Evolutionary conservation across 352 stramenopile genomes (phyloP), one percentile per base, ranked within the genome.

Genomic region (Phytophthora macrochlamydospora): DNA sequence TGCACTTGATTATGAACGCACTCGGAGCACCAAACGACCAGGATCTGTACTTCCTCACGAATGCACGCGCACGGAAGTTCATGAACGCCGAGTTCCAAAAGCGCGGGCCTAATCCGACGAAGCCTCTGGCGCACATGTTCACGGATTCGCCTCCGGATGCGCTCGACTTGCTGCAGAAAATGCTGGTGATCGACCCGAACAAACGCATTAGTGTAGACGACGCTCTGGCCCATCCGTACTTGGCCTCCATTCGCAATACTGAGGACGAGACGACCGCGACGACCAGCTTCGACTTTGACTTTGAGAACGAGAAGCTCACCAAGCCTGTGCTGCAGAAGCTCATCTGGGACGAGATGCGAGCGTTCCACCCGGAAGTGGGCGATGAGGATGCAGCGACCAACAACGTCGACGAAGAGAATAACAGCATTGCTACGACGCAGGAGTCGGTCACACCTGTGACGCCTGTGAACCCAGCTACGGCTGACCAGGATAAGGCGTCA

Each of bases 11-110:
- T 63, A 98, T 94, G 75, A 93, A 98, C 50, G 97, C 98, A 53
- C 75, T 99, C 8, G 98, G 98, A 4, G 97, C 97, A 13, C 93
- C 98, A 7, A 84, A 74, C 9, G 93, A 99, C 56, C 74, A 93
- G 56, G 96, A 99, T 37, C 78, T 99, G 18, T 94, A 98, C 65
- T 99, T 99, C 69, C 84, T 99, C 24, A 99, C 96, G 30, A 99
- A 98, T 35, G 89, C 84, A 18, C 71, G 85, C 0, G 85, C 83
- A 2, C 75, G 79, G n/a, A 93, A 93, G 63, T 93, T 93, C 58
- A 93, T 93, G 83, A 93, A 91, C 60, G 76, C 83, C 0, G 83
- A 95, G 71, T 92, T 76, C 51, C 77, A 91, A 54, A 93, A 92
- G 58, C 83, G 85, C 29, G 85, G 85, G 30, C 65, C 72, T 0